Evolutionary conservation across 768 basidiomycete genomes (phyloP).

Genomic region (Tulasnella sp.): DNA sequence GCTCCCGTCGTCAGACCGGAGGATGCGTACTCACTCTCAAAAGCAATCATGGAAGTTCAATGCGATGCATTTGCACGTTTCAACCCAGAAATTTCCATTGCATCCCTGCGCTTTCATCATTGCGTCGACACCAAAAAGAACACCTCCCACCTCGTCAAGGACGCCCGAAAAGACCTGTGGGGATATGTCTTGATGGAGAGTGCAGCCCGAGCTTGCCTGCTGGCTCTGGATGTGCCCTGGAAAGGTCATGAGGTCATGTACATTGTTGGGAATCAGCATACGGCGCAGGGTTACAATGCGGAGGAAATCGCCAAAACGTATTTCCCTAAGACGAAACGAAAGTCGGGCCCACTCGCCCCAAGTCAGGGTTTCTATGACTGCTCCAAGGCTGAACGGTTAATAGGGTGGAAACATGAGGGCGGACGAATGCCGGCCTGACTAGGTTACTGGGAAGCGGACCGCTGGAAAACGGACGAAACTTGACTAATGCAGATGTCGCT

Average conservation of each 20-base stretch:
- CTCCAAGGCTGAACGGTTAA: conserved; percentile 28
- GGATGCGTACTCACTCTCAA: conserved; percentile 31
- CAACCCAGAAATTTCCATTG: conserved; percentile 30
- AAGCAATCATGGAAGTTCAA: conserved; percentile 30
- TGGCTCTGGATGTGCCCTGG: conserved; percentile 29
- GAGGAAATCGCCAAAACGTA: conserved; percentile 26
- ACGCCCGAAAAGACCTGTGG: conserved; percentile 29
- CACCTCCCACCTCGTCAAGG: background rate
- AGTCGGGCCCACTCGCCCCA: conserved; percentile 5
- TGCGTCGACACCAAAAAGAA: conserved; percentile 15
- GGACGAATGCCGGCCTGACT: conserved; percentile 19
- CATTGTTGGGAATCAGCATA: conserved; percentile 26
- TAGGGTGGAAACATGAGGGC: conserved; percentile 31
- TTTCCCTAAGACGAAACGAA: conserved; percentile 29
- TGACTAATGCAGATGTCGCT: background rate
- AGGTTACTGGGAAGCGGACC: conserved; percentile 18
- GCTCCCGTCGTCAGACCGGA: conserved; percentile 16
- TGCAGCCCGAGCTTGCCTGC: conserved; percentile 29
- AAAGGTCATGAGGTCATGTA: conserved; percentile 31
- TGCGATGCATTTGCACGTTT: conserved; percentile 24
- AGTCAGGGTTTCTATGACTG: conserved; percentile 29
- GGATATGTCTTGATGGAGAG: conserved; percentile 21
- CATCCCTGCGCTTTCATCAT: conserved; percentile 31
- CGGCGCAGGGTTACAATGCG: conserved; percentile 24
- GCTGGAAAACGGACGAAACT: conserved; percentile 9